Evolutionary conservation across 768 basidiomycete species (phyloP), one percentile per base, ranked within the genome.

Genomic region (Tulasnella sp.): DNA sequence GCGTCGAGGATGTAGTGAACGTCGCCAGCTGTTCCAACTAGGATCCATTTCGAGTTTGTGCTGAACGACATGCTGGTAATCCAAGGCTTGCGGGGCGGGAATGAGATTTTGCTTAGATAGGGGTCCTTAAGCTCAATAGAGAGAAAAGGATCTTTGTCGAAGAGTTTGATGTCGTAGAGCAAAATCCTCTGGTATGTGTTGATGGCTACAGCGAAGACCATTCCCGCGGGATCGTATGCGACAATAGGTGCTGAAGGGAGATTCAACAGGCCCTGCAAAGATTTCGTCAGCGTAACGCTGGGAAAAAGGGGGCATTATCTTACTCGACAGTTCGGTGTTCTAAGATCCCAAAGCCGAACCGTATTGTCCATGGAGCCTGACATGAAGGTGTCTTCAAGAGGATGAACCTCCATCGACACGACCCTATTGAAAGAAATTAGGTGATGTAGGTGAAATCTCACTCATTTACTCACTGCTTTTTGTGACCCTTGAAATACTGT

Each of bases 401-500:
- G 98, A 0, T 94, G 95, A 79, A 99, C 91, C 84, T 97, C 93
- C 16, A 99, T 87, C 0, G 97, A 97, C 44, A 94, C 89, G 3
- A 99, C 98, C 79, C 92, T 88, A 81, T 12, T 1, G 31, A 6
- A 0, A 39, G 38, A 24, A 36, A 19, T 44, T 18, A 31, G 56
- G 46, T 72, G 36, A 14, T 31, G 2, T 24, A 18, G 38, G n/a
- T 6, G 19, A 38, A 9, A 31, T 52, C 9, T 74, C 39, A 3
- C 38, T 38, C 8, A 31, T 21, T 0, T 19, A 81, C 86, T 71
- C 34, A 88, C 88, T 83, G 89, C 46, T 89, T 93, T 82, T 91
- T 96, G 87, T 99, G 98, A 0, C 98, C 98, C 83, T 91, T 93
- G 88, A 98, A 99, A 86, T 99, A 99, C 81, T 93, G 91, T 42